Base-by-base conservation (phyloP, 495 filamentous ascomycete species). In the Trichoderma reesei region DNA sequence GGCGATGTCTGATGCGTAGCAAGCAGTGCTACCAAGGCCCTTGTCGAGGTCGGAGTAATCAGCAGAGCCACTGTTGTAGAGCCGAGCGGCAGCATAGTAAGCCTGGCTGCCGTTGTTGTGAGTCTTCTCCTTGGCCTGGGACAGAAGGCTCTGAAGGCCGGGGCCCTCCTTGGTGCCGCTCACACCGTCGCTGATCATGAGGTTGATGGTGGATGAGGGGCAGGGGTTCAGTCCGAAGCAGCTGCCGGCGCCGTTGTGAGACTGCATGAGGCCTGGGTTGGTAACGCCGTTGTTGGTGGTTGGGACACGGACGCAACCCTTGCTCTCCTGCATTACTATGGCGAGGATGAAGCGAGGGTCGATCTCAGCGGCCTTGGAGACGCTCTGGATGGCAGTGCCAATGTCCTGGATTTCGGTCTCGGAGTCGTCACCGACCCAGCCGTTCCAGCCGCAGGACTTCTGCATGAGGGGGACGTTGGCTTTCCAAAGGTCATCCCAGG, bases 251-350 rank as follows among this genome's bases (percentile, higher is more conserved):
- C 73, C 73, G 41, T 73, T 65, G 63, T 73, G 73, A 36, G 60
- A 67, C 65, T 79, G 77, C 73, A 80, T 75, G 18, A 80, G 68
- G 9, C 76, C 76, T 1, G 77, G 76, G 67, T 79, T 80, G 44
- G 51, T 36, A 56, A 74, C 70, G 38, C 72, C 71, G 63, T 73
- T 72, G 72, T 70, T 71, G 18, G 75, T 78, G 2, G 73, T 77
- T 0, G 67, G 68, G 31, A 67, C 74, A 18, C 76, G 74, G 3
- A 77, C 83, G 70, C 83, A 86, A 65, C 84, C 84, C 65, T 78
- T 79, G 72, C 74, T 79, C 67, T 86, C 83, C 70, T 86, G 84
- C 75, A 86, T 80, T 41, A 86, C 68, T 62, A 83, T 73, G 62
- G 70, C 71, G 41, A 78, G 68, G 64, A 79, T 73, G 66, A 72